Conservation (phyloP, 306 rosid genomes). For the Trifolium subterraneum region DNA sequence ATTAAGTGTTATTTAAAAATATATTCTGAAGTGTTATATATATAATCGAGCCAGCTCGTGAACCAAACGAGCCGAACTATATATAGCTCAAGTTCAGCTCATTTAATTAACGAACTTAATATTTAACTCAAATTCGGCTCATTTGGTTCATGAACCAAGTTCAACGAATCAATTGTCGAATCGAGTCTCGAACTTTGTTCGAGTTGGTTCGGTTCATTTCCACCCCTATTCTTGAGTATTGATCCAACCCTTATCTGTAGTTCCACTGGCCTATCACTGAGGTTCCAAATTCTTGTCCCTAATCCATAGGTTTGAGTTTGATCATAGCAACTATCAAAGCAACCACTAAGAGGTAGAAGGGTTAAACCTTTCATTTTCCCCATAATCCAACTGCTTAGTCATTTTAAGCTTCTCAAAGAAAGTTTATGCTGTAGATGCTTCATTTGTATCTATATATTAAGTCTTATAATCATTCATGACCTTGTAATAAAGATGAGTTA, state of each 20-base stretch:
- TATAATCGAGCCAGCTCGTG: no score
- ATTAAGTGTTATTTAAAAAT: no score
- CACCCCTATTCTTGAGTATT: conserved; percentile 79
- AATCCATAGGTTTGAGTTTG: conserved; percentile 67
- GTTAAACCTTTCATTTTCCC: conserved; percentile 57
- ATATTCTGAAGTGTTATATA: no score
- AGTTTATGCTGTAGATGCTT: conserved; percentile 36
- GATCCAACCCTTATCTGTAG: conserved; percentile 95
- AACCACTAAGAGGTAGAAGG: conserved; percentile 64
- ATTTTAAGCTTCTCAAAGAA: conserved; percentile 25
- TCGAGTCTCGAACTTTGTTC: no score
- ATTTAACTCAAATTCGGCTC: no score
- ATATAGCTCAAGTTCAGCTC: no score
- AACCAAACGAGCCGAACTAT: no score
- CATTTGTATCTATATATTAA: conserved; percentile 33
- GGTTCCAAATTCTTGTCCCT: conserved; percentile 92
- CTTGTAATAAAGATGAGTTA: conserved; percentile 22
- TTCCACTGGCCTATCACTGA: conserved; percentile 82
- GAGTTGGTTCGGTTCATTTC: no score
- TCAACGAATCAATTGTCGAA: no score
- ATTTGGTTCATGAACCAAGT: no score
- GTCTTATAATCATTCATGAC: neutral
- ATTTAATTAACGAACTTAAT: no score
- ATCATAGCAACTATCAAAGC: conserved; percentile 81
- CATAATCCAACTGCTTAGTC: conserved; percentile 43